Evolutionary conservation across 2,329 filamentous ascomycete genomes (phyloP).

Genomic region (Stenocarpella maydis): DNA sequence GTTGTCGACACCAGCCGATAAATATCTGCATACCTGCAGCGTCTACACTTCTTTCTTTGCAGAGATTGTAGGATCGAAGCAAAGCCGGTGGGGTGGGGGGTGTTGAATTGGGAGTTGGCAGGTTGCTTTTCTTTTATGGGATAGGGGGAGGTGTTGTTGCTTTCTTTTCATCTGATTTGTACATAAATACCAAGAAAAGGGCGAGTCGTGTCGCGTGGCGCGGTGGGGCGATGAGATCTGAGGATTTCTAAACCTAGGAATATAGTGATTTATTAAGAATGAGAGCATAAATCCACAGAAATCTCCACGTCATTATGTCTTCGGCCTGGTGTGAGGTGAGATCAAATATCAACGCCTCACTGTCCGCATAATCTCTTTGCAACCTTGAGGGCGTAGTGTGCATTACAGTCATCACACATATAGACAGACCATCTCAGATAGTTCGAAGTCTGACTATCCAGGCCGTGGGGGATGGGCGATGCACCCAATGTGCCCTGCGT

Average conservation of each 20-base stretch:
- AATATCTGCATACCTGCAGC: conserved; percentile 11
- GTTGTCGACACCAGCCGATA: conserved; percentile 78
- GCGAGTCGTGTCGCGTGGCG: background rate
- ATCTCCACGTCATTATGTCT: no score
- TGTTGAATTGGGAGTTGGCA: conserved; percentile 1
- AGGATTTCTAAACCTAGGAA: background rate
- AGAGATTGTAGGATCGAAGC: background rate
- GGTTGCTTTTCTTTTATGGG: background rate
- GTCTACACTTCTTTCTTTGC: background rate
- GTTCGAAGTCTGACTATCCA: no score
- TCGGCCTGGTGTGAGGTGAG: no score
- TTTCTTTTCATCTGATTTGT: background rate
- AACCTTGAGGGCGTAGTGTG: no score
- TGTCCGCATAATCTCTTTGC: no score
- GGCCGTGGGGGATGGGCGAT: no score
- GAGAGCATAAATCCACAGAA: background rate
- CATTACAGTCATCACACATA: no score
- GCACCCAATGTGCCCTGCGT: no score
- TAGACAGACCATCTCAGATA: no score
- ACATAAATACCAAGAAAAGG: conserved; percentile 26
- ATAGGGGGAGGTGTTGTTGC: background rate
- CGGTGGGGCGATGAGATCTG: background rate
- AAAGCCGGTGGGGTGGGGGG: background rate
- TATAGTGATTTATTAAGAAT: conserved; percentile 14
- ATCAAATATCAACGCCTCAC: no score